These are phyloP conservation scores for Telopea speciosissima DNA, from an alignment of 177 flowering plant species.

Conservation along the genomic window DNA sequence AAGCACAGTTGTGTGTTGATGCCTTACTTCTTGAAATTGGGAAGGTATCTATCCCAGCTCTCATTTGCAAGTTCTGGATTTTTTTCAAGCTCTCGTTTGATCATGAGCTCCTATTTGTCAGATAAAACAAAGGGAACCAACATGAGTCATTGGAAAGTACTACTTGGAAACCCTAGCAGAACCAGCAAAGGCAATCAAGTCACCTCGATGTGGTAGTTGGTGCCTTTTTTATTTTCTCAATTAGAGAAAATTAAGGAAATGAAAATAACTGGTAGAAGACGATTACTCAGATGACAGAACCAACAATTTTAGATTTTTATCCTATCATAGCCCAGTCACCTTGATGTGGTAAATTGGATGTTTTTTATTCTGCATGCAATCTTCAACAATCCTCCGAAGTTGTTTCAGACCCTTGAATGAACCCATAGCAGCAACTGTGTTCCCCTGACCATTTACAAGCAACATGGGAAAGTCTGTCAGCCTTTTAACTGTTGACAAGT, in stretches of 20 bases:
- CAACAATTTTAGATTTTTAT: no score
- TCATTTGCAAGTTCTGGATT: constrained; percentile 75
- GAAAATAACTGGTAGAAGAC: not conserved
- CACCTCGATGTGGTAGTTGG: no score
- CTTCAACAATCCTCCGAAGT: constrained; percentile 84
- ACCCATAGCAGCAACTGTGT: constrained; percentile 96
- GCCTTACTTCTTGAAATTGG: constrained; percentile 85
- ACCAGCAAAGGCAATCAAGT: no score
- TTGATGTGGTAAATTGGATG: constrained; percentile 83
- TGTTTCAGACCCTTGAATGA: constrained; percentile 87
- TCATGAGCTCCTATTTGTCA: constrained; percentile 47
- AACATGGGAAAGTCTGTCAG: constrained; percentile 1
- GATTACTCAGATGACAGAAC: no score
- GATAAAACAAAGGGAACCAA: constrained; percentile 13
- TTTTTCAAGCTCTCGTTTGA: constrained; percentile 79
- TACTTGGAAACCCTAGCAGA: not conserved
- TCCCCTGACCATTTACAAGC: constrained; percentile 49
- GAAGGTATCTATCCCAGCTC: constrained; percentile 97
- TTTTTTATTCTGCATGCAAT: constrained; percentile 74
- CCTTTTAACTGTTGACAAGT: not conserved
- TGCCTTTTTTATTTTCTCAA: no score
- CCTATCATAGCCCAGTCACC: constrained; percentile 31
- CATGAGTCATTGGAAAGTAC: constrained; percentile 10
- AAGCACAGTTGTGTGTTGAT: not conserved
- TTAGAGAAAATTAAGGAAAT: no score